These are phyloP conservation scores for Physcomitrium patens DNA, from an alignment of 225 moss, liverwort and hornwort species.

Conservation along the genomic window DNA sequence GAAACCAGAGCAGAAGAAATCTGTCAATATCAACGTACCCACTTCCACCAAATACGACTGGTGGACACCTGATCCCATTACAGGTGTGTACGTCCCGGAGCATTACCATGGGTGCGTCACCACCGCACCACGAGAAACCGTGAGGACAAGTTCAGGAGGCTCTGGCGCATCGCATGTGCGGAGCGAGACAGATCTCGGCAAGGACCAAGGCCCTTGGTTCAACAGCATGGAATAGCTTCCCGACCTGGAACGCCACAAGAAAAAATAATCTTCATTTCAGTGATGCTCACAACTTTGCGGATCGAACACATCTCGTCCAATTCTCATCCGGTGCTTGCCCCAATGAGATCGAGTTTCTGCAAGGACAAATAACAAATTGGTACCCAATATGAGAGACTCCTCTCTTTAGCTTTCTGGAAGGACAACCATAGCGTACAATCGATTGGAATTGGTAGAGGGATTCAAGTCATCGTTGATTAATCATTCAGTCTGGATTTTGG, in stretches of 20 bases:
- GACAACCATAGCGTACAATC: neutral
- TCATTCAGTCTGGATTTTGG: neutral
- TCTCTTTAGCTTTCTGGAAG: neutral
- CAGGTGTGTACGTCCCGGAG: slow-evolving; percentile 27
- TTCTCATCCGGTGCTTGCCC: neutral
- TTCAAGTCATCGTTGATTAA: neutral
- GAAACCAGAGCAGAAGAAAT: slow-evolving; percentile 14
- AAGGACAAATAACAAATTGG: neutral
- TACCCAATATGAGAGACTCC: neutral
- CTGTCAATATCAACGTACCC: slow-evolving; percentile 1
- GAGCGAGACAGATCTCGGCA: slow-evolving; percentile 29
- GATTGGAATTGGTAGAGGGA: neutral
- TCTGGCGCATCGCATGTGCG: slow-evolving; percentile 20
- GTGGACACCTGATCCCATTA: slow-evolving; percentile 34
- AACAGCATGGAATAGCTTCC: slow-evolving; percentile 46
- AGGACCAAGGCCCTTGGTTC: slow-evolving; percentile 34
- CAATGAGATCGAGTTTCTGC: neutral
- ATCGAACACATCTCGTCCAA: neutral
- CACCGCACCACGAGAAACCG: slow-evolving; percentile 5
- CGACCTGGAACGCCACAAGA: slow-evolving; percentile 40
- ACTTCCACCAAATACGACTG: slow-evolving; percentile 27
- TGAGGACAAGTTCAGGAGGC: neutral
- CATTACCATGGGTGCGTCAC: slow-evolving; percentile 23
- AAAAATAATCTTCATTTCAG: slow-evolving; percentile 1
- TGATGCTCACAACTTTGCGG: too few species aligned